Evolutionary conservation across 306 rosid genomes (phyloP).

Genomic region (Inga leiocalycina): DNA sequence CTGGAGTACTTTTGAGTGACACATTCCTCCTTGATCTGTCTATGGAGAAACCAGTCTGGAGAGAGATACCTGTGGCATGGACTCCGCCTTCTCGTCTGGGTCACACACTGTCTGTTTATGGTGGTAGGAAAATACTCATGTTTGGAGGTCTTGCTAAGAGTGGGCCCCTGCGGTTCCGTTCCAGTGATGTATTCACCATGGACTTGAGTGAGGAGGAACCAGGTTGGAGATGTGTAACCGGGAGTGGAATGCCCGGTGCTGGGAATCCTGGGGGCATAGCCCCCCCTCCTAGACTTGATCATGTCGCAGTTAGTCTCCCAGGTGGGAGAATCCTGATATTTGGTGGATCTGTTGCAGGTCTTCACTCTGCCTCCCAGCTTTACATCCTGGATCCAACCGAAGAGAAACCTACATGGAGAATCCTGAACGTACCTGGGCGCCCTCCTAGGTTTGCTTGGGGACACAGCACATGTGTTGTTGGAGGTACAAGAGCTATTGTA

Average conservation of each 20-base stretch:
- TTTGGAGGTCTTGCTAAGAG: slow-evolving; percentile 99
- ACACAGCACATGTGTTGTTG: slow-evolving; percentile 97
- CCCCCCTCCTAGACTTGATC: slow-evolving; percentile 99
- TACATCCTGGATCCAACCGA: slow-evolving; percentile 94
- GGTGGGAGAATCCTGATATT: slow-evolving; percentile 98
- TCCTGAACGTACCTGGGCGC: slow-evolving; percentile 87
- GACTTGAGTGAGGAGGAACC: slow-evolving; percentile 98
- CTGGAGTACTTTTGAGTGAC: slow-evolving; percentile 97
- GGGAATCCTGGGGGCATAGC: slow-evolving; percentile 98
- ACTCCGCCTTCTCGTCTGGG: slow-evolving; percentile 98
- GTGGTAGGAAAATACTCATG: slow-evolving; percentile 98
- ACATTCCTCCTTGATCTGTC: slow-evolving; percentile 97
- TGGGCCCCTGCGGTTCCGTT: slow-evolving; percentile 96
- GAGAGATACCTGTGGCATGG: slow-evolving; percentile 98
- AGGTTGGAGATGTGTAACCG: slow-evolving; percentile 96
- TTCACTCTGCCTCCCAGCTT: slow-evolving; percentile 98
- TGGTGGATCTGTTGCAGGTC: slow-evolving; percentile 99
- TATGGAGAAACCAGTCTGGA: slow-evolving; percentile 96
- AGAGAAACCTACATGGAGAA: slow-evolving; percentile 98
- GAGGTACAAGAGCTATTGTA: slow-evolving; percentile 98
- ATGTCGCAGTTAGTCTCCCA: slow-evolving; percentile 97
- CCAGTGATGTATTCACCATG: slow-evolving; percentile 97
- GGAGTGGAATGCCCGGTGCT: slow-evolving; percentile 98
- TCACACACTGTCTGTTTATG: slow-evolving; percentile 93
- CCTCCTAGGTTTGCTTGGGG: slow-evolving; percentile 99